Base-by-base conservation (phyloP, 2,329 filamentous ascomycete species). In the Pestalotiopsis sp. region DNA sequence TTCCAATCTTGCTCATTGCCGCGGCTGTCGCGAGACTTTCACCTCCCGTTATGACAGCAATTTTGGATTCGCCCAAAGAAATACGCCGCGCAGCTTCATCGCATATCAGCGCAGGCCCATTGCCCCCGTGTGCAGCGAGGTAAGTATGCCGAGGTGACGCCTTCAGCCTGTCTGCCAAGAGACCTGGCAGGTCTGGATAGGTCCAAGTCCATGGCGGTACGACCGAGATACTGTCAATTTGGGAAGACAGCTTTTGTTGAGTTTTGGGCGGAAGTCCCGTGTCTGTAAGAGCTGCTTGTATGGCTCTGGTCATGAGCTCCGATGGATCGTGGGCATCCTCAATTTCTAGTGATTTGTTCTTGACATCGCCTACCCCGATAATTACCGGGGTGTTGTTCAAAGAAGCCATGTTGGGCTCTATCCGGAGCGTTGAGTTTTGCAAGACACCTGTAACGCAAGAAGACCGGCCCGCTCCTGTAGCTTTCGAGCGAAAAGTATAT, bases 151-250 rank as follows among this genome's bases (percentile, higher is more conserved):
- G 36, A 13, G 25, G 38, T 3, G 12, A 7, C 5, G 38, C 60
- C 11, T 41, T 41, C 3, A 92, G 76, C 49, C 80, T 83, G 52
- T 84, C 72, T 0, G 85, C 81, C 5, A 92, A 74, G 1, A 88
- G 78, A 4, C 81, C 82, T 0, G 89, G 88, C 1, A 91, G 77
- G 74, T 92, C 85, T 1, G 82, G 77, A 74, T 92, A 92, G 0
- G 86, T 85, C 90, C 90, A 91, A 0, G 90, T 91, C 90, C 90
- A 92, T 0, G 87, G 88, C 55, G 82, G 83, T 11, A 91, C 88
- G 3, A 91, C 84, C 58, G 85, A 81, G 60, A 92, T 81, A 71
- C 85, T 88, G 74, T 91, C 89, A 65, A 90, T 85, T 0, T 78
- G 77, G 0, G 79, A 73, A 69, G 81, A 81, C 0, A 90, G 74